phyloP scores from a whole-genome alignment of 257 asterid genomes.

The Linderniella brevidens region DNA sequence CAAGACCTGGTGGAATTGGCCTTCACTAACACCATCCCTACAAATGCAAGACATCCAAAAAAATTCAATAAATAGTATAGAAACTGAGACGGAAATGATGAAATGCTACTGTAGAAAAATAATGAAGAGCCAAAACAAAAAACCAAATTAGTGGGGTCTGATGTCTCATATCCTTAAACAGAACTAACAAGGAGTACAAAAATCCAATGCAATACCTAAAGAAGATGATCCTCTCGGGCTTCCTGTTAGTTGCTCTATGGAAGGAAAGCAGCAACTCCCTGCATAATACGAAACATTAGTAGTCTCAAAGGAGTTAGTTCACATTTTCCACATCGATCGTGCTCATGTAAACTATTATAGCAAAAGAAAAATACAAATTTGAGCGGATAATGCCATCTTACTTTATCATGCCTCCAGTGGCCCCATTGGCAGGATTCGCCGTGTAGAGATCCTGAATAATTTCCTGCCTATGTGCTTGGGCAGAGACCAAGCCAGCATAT shows the following conservation, averaged over 20 bases:
- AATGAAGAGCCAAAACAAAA: too few relatives aligned
- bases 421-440: constrained; percentile 66
- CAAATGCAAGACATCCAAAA: neutral
- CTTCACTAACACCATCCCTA: constrained; percentile 98
- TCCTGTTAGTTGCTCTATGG: constrained; percentile 77
- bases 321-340: neutral
- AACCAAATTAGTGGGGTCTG: too few relatives aligned
- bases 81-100: constrained; percentile 6
- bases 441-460: constrained; percentile 78
- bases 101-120: neutral
- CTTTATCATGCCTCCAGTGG: constrained; percentile 94
- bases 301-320: neutral
- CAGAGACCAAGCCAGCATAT: constrained; percentile 90
- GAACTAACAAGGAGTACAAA: neutral
- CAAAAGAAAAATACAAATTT: too few relatives aligned
- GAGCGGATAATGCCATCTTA: constrained; percentile 11
- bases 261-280: constrained; percentile 87
- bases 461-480: constrained; percentile 96
- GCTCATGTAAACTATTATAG: too few relatives aligned
- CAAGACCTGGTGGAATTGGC: constrained; percentile 87
- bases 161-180: neutral
- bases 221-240: constrained; percentile 79
- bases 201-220: constrained; percentile 33
- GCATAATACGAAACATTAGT: constrained; percentile 8
- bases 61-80: neutral